Percentiles rank a stretch among this genome's conserved stretches.
These are phyloP conservation scores for Kitagawia praeruptora DNA, from an alignment of 129 eudicot species.

Conservation along the genomic window DNA sequence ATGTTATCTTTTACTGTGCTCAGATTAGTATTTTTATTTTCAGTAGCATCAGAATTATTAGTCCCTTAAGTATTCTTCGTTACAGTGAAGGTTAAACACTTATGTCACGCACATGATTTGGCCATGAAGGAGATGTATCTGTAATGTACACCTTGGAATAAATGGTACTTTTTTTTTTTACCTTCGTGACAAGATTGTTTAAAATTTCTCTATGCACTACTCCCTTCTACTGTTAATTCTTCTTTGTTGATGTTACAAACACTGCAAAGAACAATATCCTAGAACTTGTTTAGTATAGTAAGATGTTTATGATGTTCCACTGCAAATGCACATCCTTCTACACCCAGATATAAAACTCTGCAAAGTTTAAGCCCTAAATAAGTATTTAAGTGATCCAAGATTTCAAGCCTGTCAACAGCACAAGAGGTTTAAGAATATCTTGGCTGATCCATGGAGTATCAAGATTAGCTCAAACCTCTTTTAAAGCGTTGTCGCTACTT, in stretches of 20 bases:
- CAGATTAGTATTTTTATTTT: too few species aligned
- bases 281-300: neutral
- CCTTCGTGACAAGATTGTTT: constrained; percentile 4
- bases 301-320: neutral
- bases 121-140: too few species aligned
- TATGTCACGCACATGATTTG: too few species aligned
- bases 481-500: neutral
- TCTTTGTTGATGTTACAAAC: neutral
- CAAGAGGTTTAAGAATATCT: neutral
- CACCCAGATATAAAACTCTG: neutral
- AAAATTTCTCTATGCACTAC: neutral
- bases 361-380: neutral
- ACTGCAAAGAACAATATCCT: neutral
- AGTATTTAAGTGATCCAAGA: neutral
- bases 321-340: neutral
- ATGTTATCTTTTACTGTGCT: too few species aligned
- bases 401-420: neutral
- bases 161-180: neutral
- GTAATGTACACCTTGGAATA: neutral
- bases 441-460: neutral
- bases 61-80: too few species aligned
- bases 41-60: too few species aligned
- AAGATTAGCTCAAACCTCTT: neutral
- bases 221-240: neutral
- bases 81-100: too few species aligned